A percentile compares a stretch with the other conserved stretches of the same genome.
These are phyloP conservation scores for Rhizopogon vulgaris DNA, from an alignment of 768 basidiomycete genomes.

Conservation along the genomic window DNA sequence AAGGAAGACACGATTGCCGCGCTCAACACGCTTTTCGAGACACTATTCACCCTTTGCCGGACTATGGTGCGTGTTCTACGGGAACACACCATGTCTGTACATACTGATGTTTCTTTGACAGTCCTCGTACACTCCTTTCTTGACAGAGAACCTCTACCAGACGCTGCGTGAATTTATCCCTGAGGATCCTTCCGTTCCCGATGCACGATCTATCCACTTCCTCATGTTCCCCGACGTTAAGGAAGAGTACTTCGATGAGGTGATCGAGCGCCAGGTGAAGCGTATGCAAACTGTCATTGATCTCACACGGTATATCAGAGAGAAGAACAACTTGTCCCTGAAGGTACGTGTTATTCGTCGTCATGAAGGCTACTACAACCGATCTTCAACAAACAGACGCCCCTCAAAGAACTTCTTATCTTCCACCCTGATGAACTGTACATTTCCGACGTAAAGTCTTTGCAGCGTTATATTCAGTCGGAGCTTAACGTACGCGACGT, in stretches of 20 bases:
- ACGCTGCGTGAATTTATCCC: conserved; percentile 83
- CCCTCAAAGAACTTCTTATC: conserved; percentile 85
- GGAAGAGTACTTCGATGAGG: conserved; percentile 89
- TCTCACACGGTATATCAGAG: conserved; percentile 81
- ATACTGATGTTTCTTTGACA: conserved; percentile 22
- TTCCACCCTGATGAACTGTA: conserved; percentile 88
- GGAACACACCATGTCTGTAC: not conserved
- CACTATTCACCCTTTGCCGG: conserved; percentile 87
- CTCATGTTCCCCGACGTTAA: conserved; percentile 89
- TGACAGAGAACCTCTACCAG: conserved; percentile 96
- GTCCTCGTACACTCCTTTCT: conserved; percentile 98
- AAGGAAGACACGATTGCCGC: conserved; percentile 81
- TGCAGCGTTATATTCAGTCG: conserved; percentile 85
- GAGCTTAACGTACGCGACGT: conserved; percentile 94
- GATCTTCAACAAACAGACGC: conserved; percentile 49
- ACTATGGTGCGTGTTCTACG: conserved; percentile 68
- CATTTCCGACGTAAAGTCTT: conserved; percentile 75
- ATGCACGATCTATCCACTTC: conserved; percentile 94
- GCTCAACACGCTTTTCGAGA: conserved; percentile 93
- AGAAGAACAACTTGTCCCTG: conserved; percentile 77
- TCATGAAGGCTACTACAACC: not conserved
- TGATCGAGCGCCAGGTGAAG: conserved; percentile 90
- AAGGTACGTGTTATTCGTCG: conserved; percentile 56
- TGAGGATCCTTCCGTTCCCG: conserved; percentile 59
- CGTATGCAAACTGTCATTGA: conserved; percentile 96